A percentile compares a stretch with the other conserved stretches of the same genome.
phyloP scores from a whole-genome alignment of 495 filamentous ascomycete genomes.

The Bathelium albidoporum region DNA sequence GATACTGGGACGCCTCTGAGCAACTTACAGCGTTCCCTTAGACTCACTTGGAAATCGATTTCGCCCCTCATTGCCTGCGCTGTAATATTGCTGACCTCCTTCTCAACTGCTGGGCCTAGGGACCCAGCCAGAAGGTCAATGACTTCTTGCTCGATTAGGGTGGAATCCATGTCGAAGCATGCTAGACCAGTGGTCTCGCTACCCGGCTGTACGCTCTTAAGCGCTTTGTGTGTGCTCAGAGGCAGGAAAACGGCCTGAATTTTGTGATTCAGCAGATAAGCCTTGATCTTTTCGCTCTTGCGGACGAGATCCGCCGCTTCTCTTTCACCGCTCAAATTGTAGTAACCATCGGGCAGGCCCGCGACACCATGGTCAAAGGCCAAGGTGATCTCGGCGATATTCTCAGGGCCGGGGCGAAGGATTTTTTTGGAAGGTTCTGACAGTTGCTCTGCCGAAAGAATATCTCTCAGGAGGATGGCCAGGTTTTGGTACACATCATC shows the following conservation, averaged over 20 bases:
- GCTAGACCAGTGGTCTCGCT: conserved; percentile 46
- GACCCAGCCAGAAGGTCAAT: conserved; percentile 86
- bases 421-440: not conserved
- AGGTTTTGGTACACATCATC: not conserved
- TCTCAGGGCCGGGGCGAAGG: not conserved
- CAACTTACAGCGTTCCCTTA: conserved; percentile 67
- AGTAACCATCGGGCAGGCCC: not conserved
- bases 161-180: conserved; percentile 97
- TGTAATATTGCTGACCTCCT: conserved; percentile 68
- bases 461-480: not conserved
- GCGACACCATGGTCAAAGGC: not conserved
- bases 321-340: not conserved
- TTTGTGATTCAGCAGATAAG: conserved; percentile 30
- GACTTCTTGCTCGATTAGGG: conserved; percentile 89
- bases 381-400: not conserved
- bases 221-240: conserved; percentile 60
- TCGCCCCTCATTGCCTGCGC: conserved; percentile 92
- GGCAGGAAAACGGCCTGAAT: conserved; percentile 66
- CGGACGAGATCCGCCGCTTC: conserved; percentile 25
- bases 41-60: conserved; percentile 77
- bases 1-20: conserved; percentile 67
- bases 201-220: conserved; percentile 35
- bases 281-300: conserved; percentile 53
- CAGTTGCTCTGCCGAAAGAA: not conserved
- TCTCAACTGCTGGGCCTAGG: conserved; percentile 52